phyloP scores from a whole-genome alignment of 1,139 yeast genomes.

The Suhomyces coccinellae region DNA sequence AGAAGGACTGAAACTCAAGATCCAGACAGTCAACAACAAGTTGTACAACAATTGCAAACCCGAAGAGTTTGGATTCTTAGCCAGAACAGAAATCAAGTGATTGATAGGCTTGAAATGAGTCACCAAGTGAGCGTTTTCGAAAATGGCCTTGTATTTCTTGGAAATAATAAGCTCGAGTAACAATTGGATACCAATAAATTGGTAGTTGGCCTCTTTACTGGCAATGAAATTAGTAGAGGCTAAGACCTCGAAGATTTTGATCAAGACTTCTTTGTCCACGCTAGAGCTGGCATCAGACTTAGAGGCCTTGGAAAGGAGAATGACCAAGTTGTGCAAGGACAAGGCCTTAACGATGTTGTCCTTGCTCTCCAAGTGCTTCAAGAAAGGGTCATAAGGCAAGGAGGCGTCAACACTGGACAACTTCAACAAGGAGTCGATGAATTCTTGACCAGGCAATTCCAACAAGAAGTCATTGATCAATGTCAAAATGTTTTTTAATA shows the following conservation, averaged over 20 bases:
- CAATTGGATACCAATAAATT: slow-evolving; percentile 68
- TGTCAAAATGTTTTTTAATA: slow-evolving; percentile 70
- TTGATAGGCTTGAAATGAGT: slow-evolving; percentile 56
- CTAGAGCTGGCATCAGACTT: slow-evolving; percentile 15
- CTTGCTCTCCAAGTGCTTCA: slow-evolving; percentile 48
- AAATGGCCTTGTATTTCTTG: slow-evolving; percentile 57
- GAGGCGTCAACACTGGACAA: slow-evolving; percentile 47
- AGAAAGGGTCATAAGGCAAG: slow-evolving; percentile 59
- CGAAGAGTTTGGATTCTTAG: slow-evolving; percentile 48
- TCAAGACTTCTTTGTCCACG: slow-evolving; percentile 36
- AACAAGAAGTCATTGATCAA: slow-evolving; percentile 61
- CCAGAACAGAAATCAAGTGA: slow-evolving; percentile 33
- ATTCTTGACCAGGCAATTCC: slow-evolving; percentile 44
- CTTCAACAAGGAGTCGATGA: slow-evolving; percentile 45
- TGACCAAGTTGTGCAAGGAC: slow-evolving; percentile 45
- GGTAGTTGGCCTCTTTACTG: slow-evolving; percentile 51
- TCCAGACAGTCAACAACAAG: slow-evolving; percentile 77
- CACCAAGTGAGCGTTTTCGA: slow-evolving; percentile 54
- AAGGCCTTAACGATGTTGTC: slow-evolving; percentile 51
- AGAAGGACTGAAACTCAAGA: slow-evolving; percentile 67
- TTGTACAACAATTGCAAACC: slow-evolving; percentile 85
- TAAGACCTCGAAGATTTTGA: slow-evolving; percentile 45
- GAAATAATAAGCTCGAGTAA: slow-evolving; percentile 61
- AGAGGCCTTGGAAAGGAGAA: slow-evolving; percentile 36
- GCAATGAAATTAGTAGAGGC: slow-evolving; percentile 42